Evolutionary conservation across 352 stramenopile species (phyloP).

Genomic region (Elongisporangium undulatum): DNA sequence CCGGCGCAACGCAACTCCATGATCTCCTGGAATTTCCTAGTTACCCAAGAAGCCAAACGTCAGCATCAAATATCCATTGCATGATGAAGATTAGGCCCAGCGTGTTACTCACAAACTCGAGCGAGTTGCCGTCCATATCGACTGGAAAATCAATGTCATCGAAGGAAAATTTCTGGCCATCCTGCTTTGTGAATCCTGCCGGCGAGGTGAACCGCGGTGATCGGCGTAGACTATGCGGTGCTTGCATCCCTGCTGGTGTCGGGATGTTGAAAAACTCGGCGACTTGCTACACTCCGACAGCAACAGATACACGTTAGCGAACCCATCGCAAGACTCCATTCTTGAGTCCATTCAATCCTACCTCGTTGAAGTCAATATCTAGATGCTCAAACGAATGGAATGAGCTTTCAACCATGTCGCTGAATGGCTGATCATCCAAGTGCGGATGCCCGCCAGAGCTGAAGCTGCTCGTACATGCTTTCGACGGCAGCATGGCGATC

Average conservation of each 20-base stretch:
- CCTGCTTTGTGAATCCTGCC: constrained; percentile 56
- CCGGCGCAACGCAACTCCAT: constrained; percentile 51
- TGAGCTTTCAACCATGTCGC: constrained; percentile 48
- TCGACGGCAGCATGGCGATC: constrained; percentile 26
- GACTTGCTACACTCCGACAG: constrained; percentile 47
- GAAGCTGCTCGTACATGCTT: constrained; percentile 13
- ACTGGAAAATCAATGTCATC: constrained; percentile 73
- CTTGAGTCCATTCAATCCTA: constrained; percentile 9
- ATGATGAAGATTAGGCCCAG: neutral
- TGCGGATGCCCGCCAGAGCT: constrained; percentile 12
- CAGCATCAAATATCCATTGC: neutral
- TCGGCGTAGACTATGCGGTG: constrained; percentile 63
- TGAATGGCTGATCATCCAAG: constrained; percentile 27
- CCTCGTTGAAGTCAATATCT: constrained; percentile 87
- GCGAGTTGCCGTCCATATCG: constrained; percentile 62
- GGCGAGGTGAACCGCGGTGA: constrained; percentile 75
- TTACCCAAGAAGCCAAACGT: constrained; percentile 2
- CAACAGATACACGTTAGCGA: neutral
- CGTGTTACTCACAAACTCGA: constrained; percentile 65
- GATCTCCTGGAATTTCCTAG: constrained; percentile 70
- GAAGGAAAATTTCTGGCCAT: constrained; percentile 83
- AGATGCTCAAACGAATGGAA: constrained; percentile 79
- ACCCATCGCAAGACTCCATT: neutral
- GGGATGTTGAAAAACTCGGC: constrained; percentile 80
- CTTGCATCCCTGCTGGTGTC: constrained; percentile 52